These are phyloP conservation scores for Lumnitzera littorea DNA, from an alignment of 345 rosid genomes.

Conservation along the genomic window DNA sequence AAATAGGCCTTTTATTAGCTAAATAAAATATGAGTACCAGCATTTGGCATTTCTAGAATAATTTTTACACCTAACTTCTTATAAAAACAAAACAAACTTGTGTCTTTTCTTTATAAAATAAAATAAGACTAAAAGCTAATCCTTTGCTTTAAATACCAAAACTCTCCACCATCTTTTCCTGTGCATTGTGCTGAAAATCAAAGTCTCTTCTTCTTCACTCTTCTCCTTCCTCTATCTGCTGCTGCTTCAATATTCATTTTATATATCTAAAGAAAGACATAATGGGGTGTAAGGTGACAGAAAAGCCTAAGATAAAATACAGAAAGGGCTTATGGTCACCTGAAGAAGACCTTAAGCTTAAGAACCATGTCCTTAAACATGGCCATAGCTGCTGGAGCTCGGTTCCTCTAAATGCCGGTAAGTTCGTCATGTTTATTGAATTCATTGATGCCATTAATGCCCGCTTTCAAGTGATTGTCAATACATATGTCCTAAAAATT, in stretches of 20 bases:
- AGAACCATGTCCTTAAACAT: constrained; percentile 43
- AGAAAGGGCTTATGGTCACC: constrained; percentile 97
- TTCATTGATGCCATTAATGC: no score
- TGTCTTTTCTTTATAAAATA: neutral
- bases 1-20: no score
- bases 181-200: neutral
- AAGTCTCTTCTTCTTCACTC: neutral
- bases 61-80: no score
- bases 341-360: constrained; percentile 85
- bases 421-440: neutral
- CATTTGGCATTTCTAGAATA: no score
- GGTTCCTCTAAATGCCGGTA: constrained; percentile 81
- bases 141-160: constrained; percentile 6
- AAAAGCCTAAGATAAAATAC: constrained; percentile 52
- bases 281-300: constrained; percentile 40
- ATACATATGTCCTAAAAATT: no score
- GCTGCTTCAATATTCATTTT: neutral
- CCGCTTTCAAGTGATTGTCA: no score
- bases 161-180: neutral
- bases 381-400: constrained; percentile 91
- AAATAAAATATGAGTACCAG: no score
- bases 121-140: constrained; percentile 1
- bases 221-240: neutral
- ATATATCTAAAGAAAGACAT: neutral
- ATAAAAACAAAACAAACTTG: no score